Conservation (phyloP, 2,329 filamentous ascomycete genomes). For the Fusarium sp. region DNA sequence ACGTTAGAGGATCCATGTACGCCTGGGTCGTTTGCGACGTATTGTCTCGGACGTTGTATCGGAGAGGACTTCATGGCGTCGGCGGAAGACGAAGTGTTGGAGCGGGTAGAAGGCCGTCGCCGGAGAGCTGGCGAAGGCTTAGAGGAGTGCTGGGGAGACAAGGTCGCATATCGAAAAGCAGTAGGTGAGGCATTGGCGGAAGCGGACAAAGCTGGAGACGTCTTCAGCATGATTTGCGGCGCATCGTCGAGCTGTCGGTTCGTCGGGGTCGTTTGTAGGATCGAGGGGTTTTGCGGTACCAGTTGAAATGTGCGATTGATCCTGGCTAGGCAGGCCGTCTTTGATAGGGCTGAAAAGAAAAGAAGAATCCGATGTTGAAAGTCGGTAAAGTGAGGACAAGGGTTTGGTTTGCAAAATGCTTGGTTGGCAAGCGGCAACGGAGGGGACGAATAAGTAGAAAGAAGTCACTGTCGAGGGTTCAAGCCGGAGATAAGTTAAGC, state of each 20-base stretch:
- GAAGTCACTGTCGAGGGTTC: constrained; percentile 22
- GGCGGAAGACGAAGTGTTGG: constrained; percentile 32
- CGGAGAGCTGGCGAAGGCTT: constrained; percentile 43
- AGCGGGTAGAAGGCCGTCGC: constrained; percentile 45
- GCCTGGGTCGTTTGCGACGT: constrained; percentile 41
- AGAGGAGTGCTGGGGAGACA: constrained; percentile 43
- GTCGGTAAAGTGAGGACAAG: constrained; percentile 23
- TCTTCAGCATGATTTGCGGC: constrained; percentile 68
- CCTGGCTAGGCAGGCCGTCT: background rate
- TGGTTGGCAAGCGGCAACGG: constrained; percentile 29
- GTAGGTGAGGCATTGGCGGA: constrained; percentile 65
- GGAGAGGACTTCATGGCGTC: constrained; percentile 46
- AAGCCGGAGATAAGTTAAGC: constrained; percentile 17
- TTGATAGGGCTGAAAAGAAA: constrained; percentile 24
- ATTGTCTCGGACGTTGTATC: constrained; percentile 41
- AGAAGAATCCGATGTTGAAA: constrained; percentile 16
- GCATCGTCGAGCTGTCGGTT: constrained; percentile 55
- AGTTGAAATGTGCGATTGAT: constrained; percentile 28
- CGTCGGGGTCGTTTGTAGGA: constrained; percentile 25
- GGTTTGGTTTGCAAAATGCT: constrained; percentile 11
- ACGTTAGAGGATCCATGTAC: constrained; percentile 38
- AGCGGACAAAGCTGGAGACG: constrained; percentile 63
- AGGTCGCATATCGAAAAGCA: constrained; percentile 54
- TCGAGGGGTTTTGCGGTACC: constrained; percentile 30
- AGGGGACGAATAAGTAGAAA: constrained; percentile 18